phyloP scores from a whole-genome alignment of 2,329 filamentous ascomycete species.

The Xylaria sp. region DNA sequence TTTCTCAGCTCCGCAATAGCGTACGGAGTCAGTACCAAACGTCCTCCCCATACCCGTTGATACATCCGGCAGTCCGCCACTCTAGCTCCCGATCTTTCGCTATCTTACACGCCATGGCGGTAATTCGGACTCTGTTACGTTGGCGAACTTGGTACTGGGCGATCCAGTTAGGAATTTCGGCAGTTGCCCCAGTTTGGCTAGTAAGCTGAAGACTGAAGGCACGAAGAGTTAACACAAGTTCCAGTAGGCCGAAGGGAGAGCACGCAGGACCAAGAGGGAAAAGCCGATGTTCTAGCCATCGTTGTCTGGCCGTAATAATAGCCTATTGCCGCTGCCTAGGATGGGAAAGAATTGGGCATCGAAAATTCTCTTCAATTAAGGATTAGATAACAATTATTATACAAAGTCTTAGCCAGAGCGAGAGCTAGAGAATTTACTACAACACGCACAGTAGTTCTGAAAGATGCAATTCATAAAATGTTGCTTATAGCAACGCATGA shows the following conservation, averaged over 20 bases:
- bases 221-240: not conserved
- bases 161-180: not conserved
- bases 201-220: not conserved
- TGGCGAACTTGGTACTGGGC: constrained; percentile 9
- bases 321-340: no score
- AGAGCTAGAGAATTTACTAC: not conserved
- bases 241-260: not conserved
- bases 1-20: not conserved
- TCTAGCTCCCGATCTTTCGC: constrained; percentile 44
- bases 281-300: no score
- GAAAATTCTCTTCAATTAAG: not conserved
- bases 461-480: constrained; percentile 33
- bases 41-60: not conserved
- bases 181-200: not conserved
- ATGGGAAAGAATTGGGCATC: not conserved
- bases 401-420: not conserved
- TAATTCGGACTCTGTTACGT: constrained; percentile 49
- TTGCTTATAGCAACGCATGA: not conserved
- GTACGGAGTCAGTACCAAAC: not conserved
- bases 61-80: constrained; percentile 18
- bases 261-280: not conserved
- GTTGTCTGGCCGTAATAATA: no score
- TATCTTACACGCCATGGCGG: constrained; percentile 55
- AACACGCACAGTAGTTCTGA: not conserved
- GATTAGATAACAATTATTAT: no score